Percentiles rank a stretch among this genome's conserved stretches.
phyloP scores from a whole-genome alignment of 805 yeast genomes.

The Metschnikowia reukaufii region DNA sequence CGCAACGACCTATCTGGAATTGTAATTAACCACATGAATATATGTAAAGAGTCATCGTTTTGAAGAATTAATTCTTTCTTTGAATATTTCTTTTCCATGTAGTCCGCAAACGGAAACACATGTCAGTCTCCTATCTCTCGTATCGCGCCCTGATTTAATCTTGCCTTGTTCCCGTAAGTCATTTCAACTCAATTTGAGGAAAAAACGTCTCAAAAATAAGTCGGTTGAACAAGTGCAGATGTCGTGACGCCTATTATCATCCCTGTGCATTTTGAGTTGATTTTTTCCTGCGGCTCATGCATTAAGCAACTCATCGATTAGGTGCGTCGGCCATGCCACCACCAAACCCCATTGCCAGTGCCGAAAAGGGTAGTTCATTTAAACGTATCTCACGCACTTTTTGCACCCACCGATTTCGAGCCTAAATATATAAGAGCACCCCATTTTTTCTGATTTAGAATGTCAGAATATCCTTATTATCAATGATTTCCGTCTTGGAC shows the following conservation, averaged over 20 bases:
- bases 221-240: not conserved
- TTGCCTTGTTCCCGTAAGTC: not conserved
- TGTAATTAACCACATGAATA: not conserved
- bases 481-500: constrained; percentile 10
- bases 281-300: constrained; percentile 7
- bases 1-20: not conserved
- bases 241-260: not conserved
- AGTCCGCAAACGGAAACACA: no score
- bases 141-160: no score
- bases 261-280: constrained; percentile 6
- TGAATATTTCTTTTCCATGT: no score
- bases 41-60: not conserved
- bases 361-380: constrained; percentile 8
- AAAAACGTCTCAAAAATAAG: not conserved
- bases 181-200: not conserved
- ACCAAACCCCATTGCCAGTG: constrained; percentile 8
- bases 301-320: constrained; percentile 2
- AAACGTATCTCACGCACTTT: constrained; percentile 7
- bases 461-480: not conserved
- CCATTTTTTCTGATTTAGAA: not conserved
- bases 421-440: constrained; percentile 3
- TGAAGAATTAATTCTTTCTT: no score
- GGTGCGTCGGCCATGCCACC: constrained; percentile 7
- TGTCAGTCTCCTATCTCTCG: no score
- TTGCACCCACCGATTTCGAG: constrained; percentile 10